phyloP scores from a whole-genome alignment of 2,329 filamentous ascomycete species.

The Arthrobotrys megalospora region DNA sequence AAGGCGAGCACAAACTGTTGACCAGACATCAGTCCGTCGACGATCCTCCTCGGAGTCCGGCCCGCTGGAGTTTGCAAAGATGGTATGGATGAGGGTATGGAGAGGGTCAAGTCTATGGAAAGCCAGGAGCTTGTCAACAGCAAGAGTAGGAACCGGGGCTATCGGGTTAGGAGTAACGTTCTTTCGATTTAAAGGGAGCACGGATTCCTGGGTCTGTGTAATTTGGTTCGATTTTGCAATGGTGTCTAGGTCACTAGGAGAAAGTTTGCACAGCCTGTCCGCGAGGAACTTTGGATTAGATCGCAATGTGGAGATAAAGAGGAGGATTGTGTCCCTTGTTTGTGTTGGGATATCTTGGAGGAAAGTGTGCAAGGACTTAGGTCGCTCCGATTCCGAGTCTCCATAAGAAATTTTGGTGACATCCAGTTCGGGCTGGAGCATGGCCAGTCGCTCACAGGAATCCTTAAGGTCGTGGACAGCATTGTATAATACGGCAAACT shows the following conservation, averaged over 20 bases:
- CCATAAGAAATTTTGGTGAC: constrained; percentile 66
- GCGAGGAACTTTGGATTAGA: constrained; percentile 91
- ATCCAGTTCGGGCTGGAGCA: constrained; percentile 81
- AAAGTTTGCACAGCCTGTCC: constrained; percentile 82
- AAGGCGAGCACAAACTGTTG: constrained; percentile 85
- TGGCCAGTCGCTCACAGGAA: constrained; percentile 81
- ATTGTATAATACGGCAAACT: constrained; percentile 81
- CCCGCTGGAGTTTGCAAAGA: constrained; percentile 88
- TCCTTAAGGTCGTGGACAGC: constrained; percentile 84
- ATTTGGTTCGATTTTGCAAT: constrained; percentile 84
- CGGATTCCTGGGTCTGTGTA: constrained; percentile 85
- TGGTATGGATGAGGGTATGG: constrained; percentile 86
- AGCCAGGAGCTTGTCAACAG: constrained; percentile 86
- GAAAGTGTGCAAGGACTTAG: constrained; percentile 71
- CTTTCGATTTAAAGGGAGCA: constrained; percentile 72
- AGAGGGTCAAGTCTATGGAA: constrained; percentile 91
- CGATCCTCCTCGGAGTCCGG: constrained; percentile 85
- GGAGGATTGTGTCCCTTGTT: constrained; percentile 81
- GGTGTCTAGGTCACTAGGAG: constrained; percentile 80
- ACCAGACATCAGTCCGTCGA: constrained; percentile 87
- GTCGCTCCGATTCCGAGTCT: constrained; percentile 64
- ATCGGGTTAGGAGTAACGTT: constrained; percentile 66
- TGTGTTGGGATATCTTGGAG: constrained; percentile 82
- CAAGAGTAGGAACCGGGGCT: constrained; percentile 69
- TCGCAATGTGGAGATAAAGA: constrained; percentile 84